Conservation (phyloP, 148 eudicot species). For the Cornus kousa region DNA sequence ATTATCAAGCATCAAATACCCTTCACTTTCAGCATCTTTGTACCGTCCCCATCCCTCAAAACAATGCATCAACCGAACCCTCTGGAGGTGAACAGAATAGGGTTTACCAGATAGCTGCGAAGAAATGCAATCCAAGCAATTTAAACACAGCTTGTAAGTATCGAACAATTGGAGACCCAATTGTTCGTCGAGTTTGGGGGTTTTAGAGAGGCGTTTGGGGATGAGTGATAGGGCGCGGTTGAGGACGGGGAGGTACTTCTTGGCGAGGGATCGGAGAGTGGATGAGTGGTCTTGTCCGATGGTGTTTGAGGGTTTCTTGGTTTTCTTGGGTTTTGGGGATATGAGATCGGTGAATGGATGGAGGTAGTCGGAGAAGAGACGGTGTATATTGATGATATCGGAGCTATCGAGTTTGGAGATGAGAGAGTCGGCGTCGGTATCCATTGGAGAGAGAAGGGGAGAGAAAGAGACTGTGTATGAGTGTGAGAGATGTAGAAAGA, state of each 20-base stretch:
- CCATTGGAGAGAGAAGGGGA: conserved; percentile 24
- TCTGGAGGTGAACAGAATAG: conserved; percentile 49
- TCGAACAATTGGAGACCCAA: conserved; percentile 32
- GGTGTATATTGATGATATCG: conserved; percentile 40
- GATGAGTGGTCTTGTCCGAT: conserved; percentile 23
- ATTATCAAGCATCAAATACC: conserved; percentile 46
- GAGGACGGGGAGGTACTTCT: conserved; percentile 48
- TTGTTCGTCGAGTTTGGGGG: conserved; percentile 37
- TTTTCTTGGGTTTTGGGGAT: conserved; percentile 23
- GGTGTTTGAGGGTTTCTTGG: conserved; percentile 30
- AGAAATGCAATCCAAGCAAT: conserved; percentile 42
- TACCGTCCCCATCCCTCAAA: conserved; percentile 54
- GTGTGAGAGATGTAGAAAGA: conserved; percentile 5
- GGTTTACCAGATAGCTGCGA: conserved; percentile 54
- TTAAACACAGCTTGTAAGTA: conserved; percentile 46
- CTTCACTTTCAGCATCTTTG: conserved; percentile 51
- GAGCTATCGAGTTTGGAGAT: conserved; percentile 48
- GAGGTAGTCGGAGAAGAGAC: conserved; percentile 34
- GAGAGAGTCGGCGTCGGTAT: conserved; percentile 30
- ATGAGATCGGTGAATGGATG: conserved; percentile 37
- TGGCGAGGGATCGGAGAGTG: conserved; percentile 55
- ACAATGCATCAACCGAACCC: conserved; percentile 56
- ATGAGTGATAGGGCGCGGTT: conserved; percentile 43
- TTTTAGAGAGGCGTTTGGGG: conserved; percentile 61
- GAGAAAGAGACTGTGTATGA: neutral